These are phyloP conservation scores for Aristolochia fimbriata DNA, from an alignment of 164 flowering plant species.

Conservation along the genomic window DNA sequence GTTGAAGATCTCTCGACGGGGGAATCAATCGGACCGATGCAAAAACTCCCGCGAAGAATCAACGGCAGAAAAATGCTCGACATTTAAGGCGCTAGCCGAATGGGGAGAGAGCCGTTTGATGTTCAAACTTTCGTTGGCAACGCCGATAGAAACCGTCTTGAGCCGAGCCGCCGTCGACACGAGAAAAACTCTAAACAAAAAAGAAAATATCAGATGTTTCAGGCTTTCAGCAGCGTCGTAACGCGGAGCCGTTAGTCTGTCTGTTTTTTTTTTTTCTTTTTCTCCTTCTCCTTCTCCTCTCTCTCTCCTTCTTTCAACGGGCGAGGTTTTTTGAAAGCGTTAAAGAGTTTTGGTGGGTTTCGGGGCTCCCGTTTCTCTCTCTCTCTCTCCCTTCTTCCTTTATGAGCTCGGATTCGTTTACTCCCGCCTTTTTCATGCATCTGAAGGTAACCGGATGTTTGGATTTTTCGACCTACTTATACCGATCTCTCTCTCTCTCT, in stretches of 20 bases:
- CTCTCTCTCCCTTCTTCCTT: background rate
- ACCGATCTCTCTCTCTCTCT: constrained; percentile 1
- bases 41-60: background rate
- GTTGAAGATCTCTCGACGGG: too few species aligned
- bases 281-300: constrained; percentile 17
- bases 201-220: background rate
- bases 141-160: constrained; percentile 22
- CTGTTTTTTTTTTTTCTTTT: constrained; percentile 16
- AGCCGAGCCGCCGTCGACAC: constrained; percentile 14
- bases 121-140: constrained; percentile 50
- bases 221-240: constrained; percentile 15
- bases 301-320: constrained; percentile 52
- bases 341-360: constrained; percentile 11
- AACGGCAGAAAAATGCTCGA: constrained; percentile 11
- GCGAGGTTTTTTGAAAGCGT: constrained; percentile 30
- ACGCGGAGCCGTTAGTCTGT: constrained; percentile 45
- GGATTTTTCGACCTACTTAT: constrained; percentile 1
- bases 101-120: constrained; percentile 65
- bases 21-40: too few species aligned
- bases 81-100: constrained; percentile 3
- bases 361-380: constrained; percentile 8
- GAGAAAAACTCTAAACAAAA: background rate
- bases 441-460: constrained; percentile 15
- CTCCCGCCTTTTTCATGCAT: constrained; percentile 30
- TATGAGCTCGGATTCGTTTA: constrained; percentile 22